Evolutionary conservation across 2,329 filamentous ascomycete species (phyloP).

Genomic region (Ophiostoma fasciatum): DNA sequence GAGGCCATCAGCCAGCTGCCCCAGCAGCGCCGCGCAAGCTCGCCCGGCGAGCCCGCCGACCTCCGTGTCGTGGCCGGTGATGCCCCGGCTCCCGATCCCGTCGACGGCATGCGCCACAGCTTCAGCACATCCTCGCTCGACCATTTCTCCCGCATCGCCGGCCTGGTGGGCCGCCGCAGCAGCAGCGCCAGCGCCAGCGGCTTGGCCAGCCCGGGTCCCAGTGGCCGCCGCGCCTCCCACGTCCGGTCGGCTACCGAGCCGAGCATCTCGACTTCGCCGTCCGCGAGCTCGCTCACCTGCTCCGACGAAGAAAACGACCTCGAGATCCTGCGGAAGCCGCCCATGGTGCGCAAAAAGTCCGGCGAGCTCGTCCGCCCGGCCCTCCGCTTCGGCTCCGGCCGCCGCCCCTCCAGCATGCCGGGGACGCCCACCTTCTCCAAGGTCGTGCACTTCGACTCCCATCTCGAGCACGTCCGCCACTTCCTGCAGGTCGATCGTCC

Average conservation of each 20-base stretch:
- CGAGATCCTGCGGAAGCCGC: slow-evolving; percentile 62
- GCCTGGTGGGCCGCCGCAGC: slow-evolving; percentile 19
- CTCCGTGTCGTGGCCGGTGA: slow-evolving; percentile 21
- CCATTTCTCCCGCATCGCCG: slow-evolving; percentile 20
- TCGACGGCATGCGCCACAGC: slow-evolving; percentile 28
- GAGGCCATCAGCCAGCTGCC: slow-evolving; percentile 72
- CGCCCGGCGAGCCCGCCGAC: slow-evolving; percentile 29
- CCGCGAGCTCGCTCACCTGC: slow-evolving; percentile 33
- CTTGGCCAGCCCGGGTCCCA: no score
- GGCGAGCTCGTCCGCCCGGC: slow-evolving; percentile 91
- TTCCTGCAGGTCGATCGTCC: slow-evolving; percentile 90
- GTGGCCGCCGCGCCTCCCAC: slow-evolving; percentile 31
- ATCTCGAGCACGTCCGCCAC: slow-evolving; percentile 89
- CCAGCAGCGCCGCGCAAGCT: slow-evolving; percentile 44
- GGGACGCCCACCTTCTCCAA: slow-evolving; percentile 93
- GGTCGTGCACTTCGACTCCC: slow-evolving; percentile 95
- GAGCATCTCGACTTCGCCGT: slow-evolving; percentile 29
- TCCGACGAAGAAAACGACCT: slow-evolving; percentile 52
- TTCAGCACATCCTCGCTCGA: slow-evolving; percentile 32
- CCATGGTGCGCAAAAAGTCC: slow-evolving; percentile 95
- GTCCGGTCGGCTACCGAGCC: slow-evolving; percentile 42
- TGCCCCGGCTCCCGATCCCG: slow-evolving; percentile 16
- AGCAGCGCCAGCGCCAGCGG: slow-evolving; percentile 26
- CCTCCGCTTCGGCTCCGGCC: slow-evolving; percentile 61
- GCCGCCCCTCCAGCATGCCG: slow-evolving; percentile 89